Evolutionary conservation across 257 asterid genomes (phyloP), one percentile per base, ranked within the genome.

Genomic region (Nicotiana benthamiana): DNA sequence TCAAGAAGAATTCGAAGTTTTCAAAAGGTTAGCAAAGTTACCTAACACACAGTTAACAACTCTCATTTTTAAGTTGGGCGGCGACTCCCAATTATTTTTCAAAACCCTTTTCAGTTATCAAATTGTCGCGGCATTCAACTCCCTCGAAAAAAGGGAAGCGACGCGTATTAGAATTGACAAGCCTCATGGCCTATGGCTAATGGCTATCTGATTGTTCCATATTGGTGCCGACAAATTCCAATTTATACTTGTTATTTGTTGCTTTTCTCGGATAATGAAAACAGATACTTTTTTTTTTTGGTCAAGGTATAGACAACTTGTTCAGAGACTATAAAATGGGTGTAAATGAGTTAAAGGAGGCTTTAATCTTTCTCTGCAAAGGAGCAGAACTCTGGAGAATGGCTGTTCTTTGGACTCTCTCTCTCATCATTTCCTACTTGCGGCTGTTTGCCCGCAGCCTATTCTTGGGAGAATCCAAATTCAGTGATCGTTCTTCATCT

Each of bases 371-470:
- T 60, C 27, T 89, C 22, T 88, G 85, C 86, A 80, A 83, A 6
- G 70, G 43, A 52, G 70, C 30, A 52, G 86, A 90, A 75, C 88
- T 87, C 86, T 92, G 92, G 98, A 93, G 98, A 86, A 95, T 95
- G 97, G 86, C 88, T 17, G 79, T 93, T 52, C 52, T 90, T 0
- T 95, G 99, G 99, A 86, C 93, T 6, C 4, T 86, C 3, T 86
- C 90, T 17, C 91, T 93, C 36, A 63, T 92, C 2, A 62, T 81
- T 59, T 93, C 96, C 32, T 86, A 91, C 84, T 52, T 90, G 63
- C 89, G 83, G 56, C 82, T 90, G 86, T 83, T 90, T 77, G 28
- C 10, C 52, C 85, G 83, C 64, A 79, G 75, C 57, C 51, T 85
- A 70, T 77, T 83, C 63, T 34, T 75, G 61, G 61, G 57, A 9